Evolutionary conservation across 805 yeast species (phyloP).

Genomic region (Ogataea paraovalis): DNA sequence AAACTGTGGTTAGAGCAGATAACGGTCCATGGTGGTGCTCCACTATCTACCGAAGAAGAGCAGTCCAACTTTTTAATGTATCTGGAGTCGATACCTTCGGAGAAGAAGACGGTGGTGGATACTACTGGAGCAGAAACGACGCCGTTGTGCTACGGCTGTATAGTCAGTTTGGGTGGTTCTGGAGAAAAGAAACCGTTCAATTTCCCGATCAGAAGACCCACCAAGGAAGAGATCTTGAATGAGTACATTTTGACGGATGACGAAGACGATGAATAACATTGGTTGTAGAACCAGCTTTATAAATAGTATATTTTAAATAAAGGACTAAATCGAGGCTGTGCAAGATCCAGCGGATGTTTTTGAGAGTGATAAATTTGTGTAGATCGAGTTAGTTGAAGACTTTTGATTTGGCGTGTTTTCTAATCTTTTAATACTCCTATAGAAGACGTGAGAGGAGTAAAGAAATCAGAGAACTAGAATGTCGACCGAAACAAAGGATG

Average conservation of each 20-base stretch:
- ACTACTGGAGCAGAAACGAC: conserved; percentile 11
- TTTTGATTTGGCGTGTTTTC: too few species aligned
- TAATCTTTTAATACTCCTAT: not conserved
- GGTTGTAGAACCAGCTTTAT: not conserved
- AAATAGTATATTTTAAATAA: not conserved
- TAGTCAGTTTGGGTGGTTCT: conserved; percentile 53
- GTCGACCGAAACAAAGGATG: conserved; percentile 1
- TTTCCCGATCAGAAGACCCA: conserved; percentile 29
- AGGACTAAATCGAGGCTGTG: not conserved
- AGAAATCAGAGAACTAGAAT: not conserved
- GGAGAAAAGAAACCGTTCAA: conserved; percentile 23
- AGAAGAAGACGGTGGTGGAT: not conserved
- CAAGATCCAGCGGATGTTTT: not conserved
- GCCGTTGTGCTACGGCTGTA: conserved; percentile 76
- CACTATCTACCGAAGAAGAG: conserved; percentile 43
- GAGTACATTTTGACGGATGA: conserved; percentile 26
- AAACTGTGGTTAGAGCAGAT: conserved; percentile 64
- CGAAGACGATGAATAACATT: conserved; percentile 9
- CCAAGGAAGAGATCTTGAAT: conserved; percentile 25
- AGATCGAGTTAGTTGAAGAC: not conserved
- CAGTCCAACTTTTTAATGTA: conserved; percentile 25
- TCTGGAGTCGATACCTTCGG: conserved; percentile 7
- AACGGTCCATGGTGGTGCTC: conserved; percentile 56
- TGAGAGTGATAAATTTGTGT: not conserved
- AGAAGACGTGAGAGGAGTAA: too few species aligned